Evolutionary conservation across 257 asterid genomes (phyloP), one percentile per base, ranked within the genome.

Genomic region (Mitragyna speciosa): DNA sequence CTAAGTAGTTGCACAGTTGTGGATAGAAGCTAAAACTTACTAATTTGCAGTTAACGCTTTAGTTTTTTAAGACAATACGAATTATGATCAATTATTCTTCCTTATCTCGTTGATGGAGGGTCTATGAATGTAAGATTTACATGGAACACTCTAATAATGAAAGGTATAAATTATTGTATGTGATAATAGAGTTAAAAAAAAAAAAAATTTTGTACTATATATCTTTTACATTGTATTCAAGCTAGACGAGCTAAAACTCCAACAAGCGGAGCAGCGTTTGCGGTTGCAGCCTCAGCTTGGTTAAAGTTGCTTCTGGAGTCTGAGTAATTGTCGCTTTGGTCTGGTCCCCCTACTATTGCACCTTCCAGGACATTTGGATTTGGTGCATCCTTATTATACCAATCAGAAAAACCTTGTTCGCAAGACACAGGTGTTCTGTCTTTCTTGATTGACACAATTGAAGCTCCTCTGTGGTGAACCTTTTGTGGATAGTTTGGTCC

Each of bases 311-410:
- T 65, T 73, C 97, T 88, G 0, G 22, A 4, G 48, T 91, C 96
- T 0, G 36, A 52, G 33, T 82, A 92, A 2, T 51, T 9, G 72
- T 92, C 96, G 20, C 58, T 67, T 63, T 58, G 77, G 80, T 87
- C 81, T 0, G 94, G 96, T 20, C 96, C 97, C 6, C 97, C 97
- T 1, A 91, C 93, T 0, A 91, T 78, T 3, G 96, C 96, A 24
- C 97, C 97, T 3, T 80, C 78, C 3, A 92, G 31, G 16, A 88
- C 79, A 73, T 91, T 92, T 30, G 96, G 94, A 76, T 92, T 91
- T 8, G 87, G 87, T 6, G 86, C 86, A 16, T 85, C 66, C 63
- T 5, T 87, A 14, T 90, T 33, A 26, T 77, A 88, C 93, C 94
- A 92, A 49, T 41, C 10, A 6, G 4, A 4, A 45, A 76, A 89